Percentiles rank a stretch among this genome's conserved stretches.
phyloP scores from a whole-genome alignment of 2,329 filamentous ascomycete species.

The Incumbomyces lentus region DNA sequence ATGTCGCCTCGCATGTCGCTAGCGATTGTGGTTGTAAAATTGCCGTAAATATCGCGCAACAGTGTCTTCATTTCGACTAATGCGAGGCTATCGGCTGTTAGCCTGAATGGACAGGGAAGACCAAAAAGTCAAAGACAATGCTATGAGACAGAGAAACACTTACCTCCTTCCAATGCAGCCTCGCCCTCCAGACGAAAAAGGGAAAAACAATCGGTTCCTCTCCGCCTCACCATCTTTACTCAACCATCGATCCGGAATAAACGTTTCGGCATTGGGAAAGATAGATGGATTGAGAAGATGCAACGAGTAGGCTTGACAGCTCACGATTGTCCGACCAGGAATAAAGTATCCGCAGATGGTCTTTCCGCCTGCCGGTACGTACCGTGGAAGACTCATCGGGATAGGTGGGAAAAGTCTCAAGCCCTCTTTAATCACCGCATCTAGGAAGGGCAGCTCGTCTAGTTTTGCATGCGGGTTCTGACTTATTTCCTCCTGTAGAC shows the following conservation, averaged over 20 bases:
- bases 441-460: constrained; percentile 31
- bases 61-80: constrained; percentile 59
- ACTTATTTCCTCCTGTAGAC: constrained; percentile 44
- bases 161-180: constrained; percentile 37
- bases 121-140: too few species aligned
- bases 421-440: constrained; percentile 38
- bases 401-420: constrained; percentile 39
- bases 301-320: constrained; percentile 22
- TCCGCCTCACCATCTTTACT: constrained; percentile 9
- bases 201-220: constrained; percentile 10
- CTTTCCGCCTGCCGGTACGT: constrained; percentile 30
- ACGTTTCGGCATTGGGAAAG: constrained; percentile 17
- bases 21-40: constrained; percentile 41
- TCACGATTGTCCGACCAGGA: constrained; percentile 20
- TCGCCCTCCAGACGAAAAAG: constrained; percentile 12
- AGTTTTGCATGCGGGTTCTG: constrained; percentile 25
- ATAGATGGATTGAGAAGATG: constrained; percentile 17
- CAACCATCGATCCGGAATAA: constrained; percentile 16
- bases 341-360: constrained; percentile 25
- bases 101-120: background rate
- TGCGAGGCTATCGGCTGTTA: constrained; percentile 40
- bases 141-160: constrained; percentile 25
- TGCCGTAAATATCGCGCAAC: constrained; percentile 51
- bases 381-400: constrained; percentile 21
- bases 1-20: constrained; percentile 49